Evolutionary conservation across 305 asterid genomes (phyloP).

Genomic region (Solanum chacoense): DNA sequence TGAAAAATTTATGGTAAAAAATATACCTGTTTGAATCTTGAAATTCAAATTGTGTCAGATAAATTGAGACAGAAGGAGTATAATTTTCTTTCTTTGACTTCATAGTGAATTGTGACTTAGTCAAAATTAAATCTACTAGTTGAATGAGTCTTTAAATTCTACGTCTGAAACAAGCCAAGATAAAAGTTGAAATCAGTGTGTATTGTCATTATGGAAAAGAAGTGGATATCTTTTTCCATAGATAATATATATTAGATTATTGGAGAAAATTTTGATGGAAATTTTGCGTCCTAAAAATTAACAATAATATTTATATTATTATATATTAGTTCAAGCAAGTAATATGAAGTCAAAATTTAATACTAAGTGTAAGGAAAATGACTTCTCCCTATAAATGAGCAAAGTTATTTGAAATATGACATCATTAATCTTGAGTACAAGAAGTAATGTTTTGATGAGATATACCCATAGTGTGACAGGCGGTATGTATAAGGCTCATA

Average conservation of each 20-base stretch:
- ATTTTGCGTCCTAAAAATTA: not conserved
- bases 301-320: not conserved
- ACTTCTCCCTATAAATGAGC: not conserved
- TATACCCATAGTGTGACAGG: not conserved
- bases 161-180: not conserved
- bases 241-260: not conserved
- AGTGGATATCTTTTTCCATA: not conserved
- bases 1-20: too few species aligned
- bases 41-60: too few species aligned
- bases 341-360: not conserved
- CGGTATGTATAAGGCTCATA: not conserved
- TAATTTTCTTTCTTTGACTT: not conserved
- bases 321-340: not conserved
- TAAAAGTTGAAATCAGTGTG: not conserved
- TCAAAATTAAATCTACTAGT: not conserved
- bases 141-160: not conserved
- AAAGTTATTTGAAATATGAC: not conserved
- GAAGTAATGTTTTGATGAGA: too few species aligned
- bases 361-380: not conserved
- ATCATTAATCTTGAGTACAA: not conserved
- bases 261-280: not conserved
- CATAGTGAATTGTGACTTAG: not conserved
- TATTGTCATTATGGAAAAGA: not conserved
- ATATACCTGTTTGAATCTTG: too few species aligned
- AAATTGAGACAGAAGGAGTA: too few species aligned